Conservation (phyloP, 495 filamentous ascomycete genomes). For the Cladorrhinum samala region DNA sequence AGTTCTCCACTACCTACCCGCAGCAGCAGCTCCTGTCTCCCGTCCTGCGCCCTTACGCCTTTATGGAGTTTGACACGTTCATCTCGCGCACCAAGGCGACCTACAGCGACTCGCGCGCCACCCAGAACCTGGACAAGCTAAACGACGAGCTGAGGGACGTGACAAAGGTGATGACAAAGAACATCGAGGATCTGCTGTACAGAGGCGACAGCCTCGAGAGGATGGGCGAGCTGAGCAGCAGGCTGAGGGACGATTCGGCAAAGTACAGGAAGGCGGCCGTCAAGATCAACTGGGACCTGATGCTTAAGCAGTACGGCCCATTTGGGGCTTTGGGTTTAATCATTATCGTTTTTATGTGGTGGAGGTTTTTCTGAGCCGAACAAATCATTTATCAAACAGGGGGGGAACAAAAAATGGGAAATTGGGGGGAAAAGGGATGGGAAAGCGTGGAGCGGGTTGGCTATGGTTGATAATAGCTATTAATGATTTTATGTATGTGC, state of each 20-base stretch:
- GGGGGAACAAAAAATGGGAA: neutral
- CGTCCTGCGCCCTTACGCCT: conserved; percentile 82
- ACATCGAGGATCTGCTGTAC: conserved; percentile 97
- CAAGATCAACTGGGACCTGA: conserved; percentile 95
- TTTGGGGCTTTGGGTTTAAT: conserved; percentile 72
- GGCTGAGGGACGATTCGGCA: conserved; percentile 83
- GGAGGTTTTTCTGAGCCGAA: conserved; percentile 74
- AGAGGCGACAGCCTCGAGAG: conserved; percentile 89
- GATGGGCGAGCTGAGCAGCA: conserved; percentile 89
- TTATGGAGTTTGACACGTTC: conserved; percentile 97
- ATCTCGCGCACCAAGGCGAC: conserved; percentile 88
- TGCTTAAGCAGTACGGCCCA: conserved; percentile 95
- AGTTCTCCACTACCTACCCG: conserved; percentile 86
- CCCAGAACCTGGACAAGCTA: conserved; percentile 77
- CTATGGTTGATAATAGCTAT: too few relatives aligned
- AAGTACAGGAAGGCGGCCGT: conserved; percentile 92
- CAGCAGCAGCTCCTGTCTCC: conserved; percentile 64
- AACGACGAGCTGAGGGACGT: conserved; percentile 97
- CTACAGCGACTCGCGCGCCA: conserved; percentile 88
- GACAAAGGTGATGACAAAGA: conserved; percentile 99
- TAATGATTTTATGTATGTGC: too few relatives aligned
- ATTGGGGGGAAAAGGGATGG: neutral
- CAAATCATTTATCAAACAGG: neutral
- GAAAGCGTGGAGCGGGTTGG: neutral
- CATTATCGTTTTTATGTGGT: conserved; percentile 80